These are phyloP conservation scores for Blastocrithidia nonstop DNA, from an alignment of 208 protist species.

Conservation along the genomic window DNA sequence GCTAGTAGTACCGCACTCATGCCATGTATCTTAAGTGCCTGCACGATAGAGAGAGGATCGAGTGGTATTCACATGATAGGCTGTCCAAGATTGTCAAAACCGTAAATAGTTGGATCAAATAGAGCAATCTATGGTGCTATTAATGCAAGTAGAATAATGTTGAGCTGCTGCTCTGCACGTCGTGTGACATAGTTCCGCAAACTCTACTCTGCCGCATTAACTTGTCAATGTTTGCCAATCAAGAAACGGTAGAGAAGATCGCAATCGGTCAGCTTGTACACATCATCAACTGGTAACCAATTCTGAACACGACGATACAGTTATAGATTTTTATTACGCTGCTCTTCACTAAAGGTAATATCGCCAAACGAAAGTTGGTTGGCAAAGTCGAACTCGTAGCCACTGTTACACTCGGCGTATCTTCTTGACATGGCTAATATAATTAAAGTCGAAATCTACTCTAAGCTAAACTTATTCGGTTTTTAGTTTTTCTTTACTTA, in stretches of 20 bases:
- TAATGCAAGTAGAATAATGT: slow-evolving; percentile 35
- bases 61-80: slow-evolving; percentile 55
- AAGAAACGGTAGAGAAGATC: slow-evolving; percentile 74
- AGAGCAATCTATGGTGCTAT: slow-evolving; percentile 14
- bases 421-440: neutral
- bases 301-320: slow-evolving; percentile 15
- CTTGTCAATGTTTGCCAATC: slow-evolving; percentile 43
- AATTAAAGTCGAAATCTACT: neutral
- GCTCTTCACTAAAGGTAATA: slow-evolving; percentile 19
- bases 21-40: slow-evolving; percentile 16
- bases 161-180: slow-evolving; percentile 20
- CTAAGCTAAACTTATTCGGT: slow-evolving; percentile 1
- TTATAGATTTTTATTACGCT: slow-evolving; percentile 46
- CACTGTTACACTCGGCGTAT: slow-evolving; percentile 14
- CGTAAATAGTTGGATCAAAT: slow-evolving; percentile 31
- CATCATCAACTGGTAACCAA: slow-evolving; percentile 50
- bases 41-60: slow-evolving; percentile 28
- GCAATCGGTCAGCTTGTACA: slow-evolving; percentile 52
- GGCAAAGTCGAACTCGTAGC: slow-evolving; percentile 24
- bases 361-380: slow-evolving; percentile 21
- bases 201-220: slow-evolving; percentile 13
- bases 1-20: slow-evolving; percentile 21
- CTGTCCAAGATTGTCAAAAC: slow-evolving; percentile 34
- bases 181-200: slow-evolving; percentile 33
- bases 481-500: neutral